Evolutionary conservation across 2,329 filamentous ascomycete species (phyloP).

Genomic region (Uncinocarpus reesii): DNA sequence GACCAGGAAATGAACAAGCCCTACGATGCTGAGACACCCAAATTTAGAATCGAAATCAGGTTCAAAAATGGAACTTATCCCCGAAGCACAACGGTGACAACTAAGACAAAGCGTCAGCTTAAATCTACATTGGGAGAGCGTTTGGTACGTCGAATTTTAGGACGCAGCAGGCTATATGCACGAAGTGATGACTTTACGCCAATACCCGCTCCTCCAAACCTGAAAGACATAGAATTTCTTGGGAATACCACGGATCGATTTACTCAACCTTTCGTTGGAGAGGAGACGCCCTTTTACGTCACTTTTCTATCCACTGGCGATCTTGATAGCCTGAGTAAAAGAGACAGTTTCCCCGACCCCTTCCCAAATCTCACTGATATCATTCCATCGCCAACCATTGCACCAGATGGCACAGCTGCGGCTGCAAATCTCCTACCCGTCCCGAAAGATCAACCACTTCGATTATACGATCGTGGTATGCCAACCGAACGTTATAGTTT

Average conservation of each 20-base stretch:
- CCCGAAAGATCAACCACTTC: conserved; percentile 61
- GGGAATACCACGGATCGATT: conserved; percentile 77
- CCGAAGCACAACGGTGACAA: conserved; percentile 52
- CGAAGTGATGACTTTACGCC: conserved; percentile 33
- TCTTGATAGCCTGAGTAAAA: conserved; percentile 21
- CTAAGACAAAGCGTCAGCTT: conserved; percentile 21
- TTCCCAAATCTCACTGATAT: conserved; percentile 42
- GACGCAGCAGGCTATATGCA: neutral
- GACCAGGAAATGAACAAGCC: conserved; percentile 54
- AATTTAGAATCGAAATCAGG: conserved; percentile 65
- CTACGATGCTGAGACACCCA: conserved; percentile 59
- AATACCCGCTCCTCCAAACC: conserved; percentile 39
- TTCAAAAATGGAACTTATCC: conserved; percentile 46
- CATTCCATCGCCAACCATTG: conserved; percentile 55
- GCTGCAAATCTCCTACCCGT: conserved; percentile 62
- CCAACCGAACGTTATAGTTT: conserved; percentile 84
- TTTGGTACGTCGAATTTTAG: neutral
- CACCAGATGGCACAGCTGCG: conserved; percentile 60
- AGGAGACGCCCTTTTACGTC: conserved; percentile 81
- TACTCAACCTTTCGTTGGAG: conserved; percentile 61
- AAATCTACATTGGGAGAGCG: neutral
- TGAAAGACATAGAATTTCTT: conserved; percentile 66
- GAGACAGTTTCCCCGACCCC: conserved; percentile 13
- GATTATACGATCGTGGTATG: conserved; percentile 73
- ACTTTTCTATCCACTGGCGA: conserved; percentile 48